Evolutionary conservation across 352 stramenopile species (phyloP), one percentile per base, ranked within the genome.

Genomic region (Pythium oligandrum): DNA sequence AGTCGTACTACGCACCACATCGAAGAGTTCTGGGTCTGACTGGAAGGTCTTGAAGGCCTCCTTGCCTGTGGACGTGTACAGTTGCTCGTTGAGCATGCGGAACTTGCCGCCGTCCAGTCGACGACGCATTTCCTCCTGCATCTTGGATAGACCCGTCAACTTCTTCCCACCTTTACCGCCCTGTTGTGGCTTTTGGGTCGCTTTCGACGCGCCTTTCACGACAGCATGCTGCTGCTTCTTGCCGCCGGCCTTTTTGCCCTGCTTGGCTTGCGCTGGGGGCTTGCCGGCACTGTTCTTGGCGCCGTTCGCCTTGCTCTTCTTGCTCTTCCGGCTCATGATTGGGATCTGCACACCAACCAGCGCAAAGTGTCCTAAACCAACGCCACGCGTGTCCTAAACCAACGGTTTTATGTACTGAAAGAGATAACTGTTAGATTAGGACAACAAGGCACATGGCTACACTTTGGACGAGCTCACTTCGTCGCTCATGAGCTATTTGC

Each of bases 51-150:
- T 61, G 59, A 98, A 98, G 2, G 96, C 81, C 38, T 83, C 61
- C 6, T 76, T 53, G 17, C 96, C 97, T n/a, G 90, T 91, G 32
- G 71, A 97, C 4, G 96, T 99, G 73, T 99, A 99, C 11, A 99
- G 67, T 64, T 98, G 87, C 71, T 99, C 97, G 63, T 99, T 99
- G 8, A 99, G 82, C 78, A 97, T 97, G 53, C 97, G 90, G 74
- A 99, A 99, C 64, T 97, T 91, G 48, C 88, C 91, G 34, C 95
- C 94, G 43, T 96, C 81, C 11, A 99, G 74, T 9, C 93, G 85
- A 10, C 83, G 81, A 12, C 90, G 82, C 75, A 98, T 93, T 49
- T 88, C 76, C 6, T 73, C 79, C 59, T 86, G 72, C 70, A 85
- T 80, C 49, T 67, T 67, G 10, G 74, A 85, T 34, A 93, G 66